Evolutionary conservation across 2,329 filamentous ascomycete genomes (phyloP).

Genomic region (Uncinocarpus reesii): DNA sequence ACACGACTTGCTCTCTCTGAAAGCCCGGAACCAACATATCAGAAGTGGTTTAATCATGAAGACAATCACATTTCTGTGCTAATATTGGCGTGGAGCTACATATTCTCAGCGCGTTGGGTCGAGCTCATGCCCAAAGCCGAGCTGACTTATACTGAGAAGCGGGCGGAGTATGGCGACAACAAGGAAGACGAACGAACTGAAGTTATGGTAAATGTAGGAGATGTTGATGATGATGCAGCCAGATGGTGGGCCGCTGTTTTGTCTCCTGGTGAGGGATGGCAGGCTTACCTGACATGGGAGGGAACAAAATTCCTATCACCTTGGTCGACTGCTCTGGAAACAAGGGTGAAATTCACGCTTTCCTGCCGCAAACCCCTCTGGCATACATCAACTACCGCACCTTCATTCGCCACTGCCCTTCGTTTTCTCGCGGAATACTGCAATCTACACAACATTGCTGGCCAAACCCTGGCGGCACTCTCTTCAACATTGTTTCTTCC

Average conservation of each 20-base stretch:
- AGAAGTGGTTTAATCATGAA: slow-evolving; percentile 13
- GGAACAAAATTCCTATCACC: slow-evolving; percentile 7
- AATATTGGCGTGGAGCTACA: slow-evolving; percentile 14
- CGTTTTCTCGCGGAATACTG: slow-evolving; percentile 21
- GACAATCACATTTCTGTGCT: slow-evolving; percentile 14
- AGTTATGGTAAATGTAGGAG: slow-evolving; percentile 10
- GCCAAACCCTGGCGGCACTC: slow-evolving; percentile 21
- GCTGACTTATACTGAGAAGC: slow-evolving; percentile 6
- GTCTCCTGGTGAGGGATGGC: slow-evolving; percentile 15
- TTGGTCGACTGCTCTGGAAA: slow-evolving; percentile 8
- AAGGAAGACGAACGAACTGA: not conserved
- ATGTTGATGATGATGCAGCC: slow-evolving; percentile 8
- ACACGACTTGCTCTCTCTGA: slow-evolving; percentile 2
- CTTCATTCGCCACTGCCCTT: slow-evolving; percentile 13
- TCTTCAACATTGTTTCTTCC: slow-evolving; percentile 21
- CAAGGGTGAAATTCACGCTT: not conserved
- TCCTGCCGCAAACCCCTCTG: not conserved
- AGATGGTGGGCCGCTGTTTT: slow-evolving; percentile 18
- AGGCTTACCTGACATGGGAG: slow-evolving; percentile 9
- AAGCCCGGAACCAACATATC: slow-evolving; percentile 1
- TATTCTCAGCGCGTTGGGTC: slow-evolving; percentile 13
- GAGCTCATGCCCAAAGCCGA: slow-evolving; percentile 11
- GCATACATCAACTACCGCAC: not conserved
- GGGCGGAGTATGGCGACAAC: not conserved
- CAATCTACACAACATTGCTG: slow-evolving; percentile 16